Conservation (phyloP, 345 rosid genomes). For the Anacardium occidentale region DNA sequence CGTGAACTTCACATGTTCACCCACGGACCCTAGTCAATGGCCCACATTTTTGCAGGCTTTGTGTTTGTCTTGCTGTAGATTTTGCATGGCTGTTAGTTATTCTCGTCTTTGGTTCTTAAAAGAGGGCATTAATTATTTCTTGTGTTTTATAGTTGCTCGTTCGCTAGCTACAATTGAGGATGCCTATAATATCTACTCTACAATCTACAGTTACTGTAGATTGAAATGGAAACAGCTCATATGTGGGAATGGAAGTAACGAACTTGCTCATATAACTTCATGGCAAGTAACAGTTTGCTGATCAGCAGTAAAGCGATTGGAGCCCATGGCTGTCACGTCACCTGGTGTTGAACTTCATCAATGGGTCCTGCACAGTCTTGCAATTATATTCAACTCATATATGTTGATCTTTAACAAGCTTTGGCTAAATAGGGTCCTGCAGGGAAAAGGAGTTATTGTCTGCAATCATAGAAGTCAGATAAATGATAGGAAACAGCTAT, state of each 20-base stretch:
- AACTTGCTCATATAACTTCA: background rate
- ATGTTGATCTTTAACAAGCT: background rate
- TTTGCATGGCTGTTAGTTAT: constrained; percentile 3
- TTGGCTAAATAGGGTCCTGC: background rate
- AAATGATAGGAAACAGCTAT: background rate
- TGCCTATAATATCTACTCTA: constrained; percentile 9
- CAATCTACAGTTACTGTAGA: constrained; percentile 2
- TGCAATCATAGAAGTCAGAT: background rate
- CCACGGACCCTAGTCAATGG: constrained; percentile 3
- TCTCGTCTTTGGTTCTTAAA: constrained; percentile 8
- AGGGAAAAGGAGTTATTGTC: background rate
- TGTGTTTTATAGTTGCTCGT: constrained; percentile 39
- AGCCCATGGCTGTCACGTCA: background rate
- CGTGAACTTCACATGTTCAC: constrained; percentile 42
- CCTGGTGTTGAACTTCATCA: background rate
- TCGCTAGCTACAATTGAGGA: constrained; percentile 24
- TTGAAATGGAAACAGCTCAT: constrained; percentile 17
- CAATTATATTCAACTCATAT: background rate
- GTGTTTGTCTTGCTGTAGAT: constrained; percentile 28
- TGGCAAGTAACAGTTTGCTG: background rate
- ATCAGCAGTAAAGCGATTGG: background rate
- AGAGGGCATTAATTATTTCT: constrained; percentile 18
- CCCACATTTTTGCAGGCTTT: constrained; percentile 23
- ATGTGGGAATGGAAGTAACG: background rate
- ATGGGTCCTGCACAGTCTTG: background rate